Evolutionary conservation across 257 asterid species (phyloP).

Genomic region (Osmanthus fragrans): DNA sequence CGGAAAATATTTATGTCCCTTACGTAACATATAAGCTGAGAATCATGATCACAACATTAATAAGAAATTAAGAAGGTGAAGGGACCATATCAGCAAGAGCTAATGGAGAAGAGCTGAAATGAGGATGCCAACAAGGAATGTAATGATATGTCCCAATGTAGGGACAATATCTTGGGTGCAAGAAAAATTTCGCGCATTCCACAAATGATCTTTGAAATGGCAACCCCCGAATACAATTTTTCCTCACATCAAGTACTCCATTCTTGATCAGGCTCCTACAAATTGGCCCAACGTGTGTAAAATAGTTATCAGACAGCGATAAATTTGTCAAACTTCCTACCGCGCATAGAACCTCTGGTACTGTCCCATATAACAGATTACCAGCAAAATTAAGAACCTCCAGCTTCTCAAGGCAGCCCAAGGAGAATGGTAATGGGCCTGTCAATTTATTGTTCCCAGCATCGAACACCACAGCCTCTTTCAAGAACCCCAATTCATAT

Average conservation of each 20-base stretch:
- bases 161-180: slow-evolving; percentile 50
- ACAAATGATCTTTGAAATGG: slow-evolving; percentile 53
- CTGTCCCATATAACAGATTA: slow-evolving; percentile 49
- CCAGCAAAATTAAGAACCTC: slow-evolving; percentile 64
- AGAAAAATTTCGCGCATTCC: slow-evolving; percentile 55
- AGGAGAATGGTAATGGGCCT: slow-evolving; percentile 55
- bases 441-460: slow-evolving; percentile 55
- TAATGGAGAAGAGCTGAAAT: slow-evolving; percentile 19
- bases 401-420: slow-evolving; percentile 57
- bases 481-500: slow-evolving; percentile 56
- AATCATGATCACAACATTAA: background rate
- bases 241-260: slow-evolving; percentile 62
- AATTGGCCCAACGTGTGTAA: slow-evolving; percentile 49
- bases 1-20: background rate
- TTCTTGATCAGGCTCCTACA: slow-evolving; percentile 49
- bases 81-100: slow-evolving; percentile 37
- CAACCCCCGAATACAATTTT: slow-evolving; percentile 62
- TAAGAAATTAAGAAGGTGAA: slow-evolving; percentile 28
- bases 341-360: slow-evolving; percentile 63
- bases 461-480: slow-evolving; percentile 51
- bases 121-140: slow-evolving; percentile 52
- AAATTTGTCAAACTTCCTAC: slow-evolving; percentile 46
- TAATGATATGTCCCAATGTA: slow-evolving; percentile 23
- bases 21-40: background rate
- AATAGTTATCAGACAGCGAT: slow-evolving; percentile 62